Base-by-base conservation (phyloP, 306 rosid genomes). In the Aeschynomene evenia region DNA sequence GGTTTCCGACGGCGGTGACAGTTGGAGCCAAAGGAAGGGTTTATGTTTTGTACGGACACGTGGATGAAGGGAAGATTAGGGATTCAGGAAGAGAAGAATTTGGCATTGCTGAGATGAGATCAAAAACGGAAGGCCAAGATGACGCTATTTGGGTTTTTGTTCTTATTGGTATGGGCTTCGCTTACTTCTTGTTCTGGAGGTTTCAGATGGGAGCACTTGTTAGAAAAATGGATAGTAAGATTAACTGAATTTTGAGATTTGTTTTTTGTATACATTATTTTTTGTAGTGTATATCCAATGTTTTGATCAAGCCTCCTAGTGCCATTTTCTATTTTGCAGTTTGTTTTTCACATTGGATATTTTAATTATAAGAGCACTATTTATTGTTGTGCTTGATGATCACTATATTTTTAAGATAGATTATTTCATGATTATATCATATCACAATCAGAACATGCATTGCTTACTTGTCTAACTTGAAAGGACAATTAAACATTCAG, bases 161-260 rank as follows among this genome's bases (percentile, higher is more conserved):
- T 1, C 71, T 94, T 75, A 33, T 94, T 56, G 97, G 95, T 0
- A 1, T 90, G 9, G 97, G 92, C 0, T 52, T 90, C 3, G 90
- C 87, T 51, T 90, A 88, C 74, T 94, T 90, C 83, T 7, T 81
- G 66, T 79, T 88, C 51, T 90, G 98, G 98, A 88, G 94, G 76
- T 94, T 88, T 75, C 98, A 90, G 45, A 94, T 94, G 97, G 55
- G 68, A 6, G 79, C 77, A 31, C 97, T 94, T 54, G 84, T 84
- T 12, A 56, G 37, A 11, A 88, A 84, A 18, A 48, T 88, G 86
- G 79, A 85, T 62, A 81, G 76, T 34, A 92, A 87, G 80, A 84
- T 73, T 60, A 75, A 70, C 71, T 60, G 72, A 67, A 68, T 66
- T 62, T 2, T 60, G 14, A 15, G n/a, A 5, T 5, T 45, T 42